A percentile compares a stretch with the other conserved stretches of the same genome.
These are phyloP conservation scores for Cutaneotrichosporon daszewskae DNA, from an alignment of 1,284 basidiomycete genomes.

Conservation along the genomic window DNA sequence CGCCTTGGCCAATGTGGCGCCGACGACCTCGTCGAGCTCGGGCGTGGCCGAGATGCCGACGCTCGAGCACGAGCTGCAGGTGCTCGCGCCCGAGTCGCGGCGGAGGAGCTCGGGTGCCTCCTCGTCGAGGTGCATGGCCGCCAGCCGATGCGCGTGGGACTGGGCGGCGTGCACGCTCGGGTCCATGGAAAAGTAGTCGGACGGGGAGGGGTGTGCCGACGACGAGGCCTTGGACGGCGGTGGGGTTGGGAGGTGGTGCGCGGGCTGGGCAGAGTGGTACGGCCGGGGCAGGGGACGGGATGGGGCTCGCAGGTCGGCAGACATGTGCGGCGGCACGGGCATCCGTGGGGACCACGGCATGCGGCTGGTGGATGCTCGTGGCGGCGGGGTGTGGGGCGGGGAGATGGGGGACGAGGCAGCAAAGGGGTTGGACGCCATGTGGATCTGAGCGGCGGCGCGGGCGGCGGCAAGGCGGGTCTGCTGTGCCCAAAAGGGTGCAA, in stretches of 20 bases:
- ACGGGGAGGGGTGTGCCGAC: no score
- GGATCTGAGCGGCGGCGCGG: constrained; percentile 6
- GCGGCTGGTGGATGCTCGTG: constrained; percentile 4
- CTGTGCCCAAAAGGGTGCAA: constrained; percentile 15
- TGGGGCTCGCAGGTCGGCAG: background rate
- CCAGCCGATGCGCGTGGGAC: constrained; percentile 9
- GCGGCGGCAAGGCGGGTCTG: constrained; percentile 14
- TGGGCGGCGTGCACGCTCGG: background rate
- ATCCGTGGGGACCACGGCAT: constrained; percentile 11
- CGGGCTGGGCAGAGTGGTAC: background rate
- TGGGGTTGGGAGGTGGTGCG: constrained; percentile 7
- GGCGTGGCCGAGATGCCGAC: constrained; percentile 6
- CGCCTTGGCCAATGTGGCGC: background rate
- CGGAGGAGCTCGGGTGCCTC: constrained; percentile 8
- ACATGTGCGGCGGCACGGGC: constrained; percentile 7
- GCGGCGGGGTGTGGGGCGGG: constrained; percentile 15
- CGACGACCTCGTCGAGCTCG: constrained; percentile 3
- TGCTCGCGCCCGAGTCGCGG: constrained; percentile 10
- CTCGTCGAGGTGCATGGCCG: constrained; percentile 15
- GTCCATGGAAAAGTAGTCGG: constrained; percentile 13
- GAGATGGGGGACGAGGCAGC: constrained; percentile 2
- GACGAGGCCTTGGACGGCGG: constrained; percentile 5
- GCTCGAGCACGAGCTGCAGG: constrained; percentile 13
- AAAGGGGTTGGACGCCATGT: constrained; percentile 1
- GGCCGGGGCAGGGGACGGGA: background rate